Evolutionary conservation across 2,329 filamentous ascomycete genomes (phyloP).

Genomic region (Didymella keratinophila): DNA sequence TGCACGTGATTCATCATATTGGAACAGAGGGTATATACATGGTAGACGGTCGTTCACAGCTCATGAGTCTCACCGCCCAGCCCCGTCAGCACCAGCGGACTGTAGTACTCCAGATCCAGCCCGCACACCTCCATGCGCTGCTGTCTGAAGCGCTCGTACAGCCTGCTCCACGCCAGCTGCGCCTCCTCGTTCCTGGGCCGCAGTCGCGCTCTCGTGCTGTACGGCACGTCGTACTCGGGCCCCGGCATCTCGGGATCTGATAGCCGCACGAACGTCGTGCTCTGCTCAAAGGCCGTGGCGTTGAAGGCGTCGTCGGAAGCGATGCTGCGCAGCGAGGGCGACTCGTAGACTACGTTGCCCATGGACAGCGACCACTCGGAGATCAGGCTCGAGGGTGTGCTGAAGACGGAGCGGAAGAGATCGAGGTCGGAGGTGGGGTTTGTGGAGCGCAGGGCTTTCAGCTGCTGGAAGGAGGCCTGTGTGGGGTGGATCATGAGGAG

Average conservation of each 20-base stretch:
- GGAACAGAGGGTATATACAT: background rate
- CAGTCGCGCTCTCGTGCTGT: constrained; percentile 49
- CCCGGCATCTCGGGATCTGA: constrained; percentile 58
- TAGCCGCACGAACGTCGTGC: constrained; percentile 57
- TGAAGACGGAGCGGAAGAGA: constrained; percentile 46
- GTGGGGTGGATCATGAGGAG: constrained; percentile 51
- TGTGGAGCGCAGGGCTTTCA: constrained; percentile 39
- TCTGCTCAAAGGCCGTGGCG: constrained; percentile 52
- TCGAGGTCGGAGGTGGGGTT: constrained; percentile 41
- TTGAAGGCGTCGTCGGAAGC: constrained; percentile 52
- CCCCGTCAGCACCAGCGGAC: constrained; percentile 31
- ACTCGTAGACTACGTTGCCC: constrained; percentile 51
- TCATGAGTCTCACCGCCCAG: constrained; percentile 7
- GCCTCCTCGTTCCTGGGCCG: constrained; percentile 57
- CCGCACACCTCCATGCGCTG: constrained; percentile 62
- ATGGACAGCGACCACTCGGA: constrained; percentile 50
- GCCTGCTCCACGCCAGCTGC: constrained; percentile 57
- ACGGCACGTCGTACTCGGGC: constrained; percentile 61
- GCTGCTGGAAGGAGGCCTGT: constrained; percentile 39
- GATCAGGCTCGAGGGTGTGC: constrained; percentile 45
- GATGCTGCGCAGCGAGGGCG: constrained; percentile 39
- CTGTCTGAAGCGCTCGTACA: constrained; percentile 60
- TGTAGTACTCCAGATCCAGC: constrained; percentile 58
- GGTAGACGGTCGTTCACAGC: background rate
- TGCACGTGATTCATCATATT: background rate